Evolutionary conservation across 345 rosid species (phyloP).

Genomic region (Salix purpurea): DNA sequence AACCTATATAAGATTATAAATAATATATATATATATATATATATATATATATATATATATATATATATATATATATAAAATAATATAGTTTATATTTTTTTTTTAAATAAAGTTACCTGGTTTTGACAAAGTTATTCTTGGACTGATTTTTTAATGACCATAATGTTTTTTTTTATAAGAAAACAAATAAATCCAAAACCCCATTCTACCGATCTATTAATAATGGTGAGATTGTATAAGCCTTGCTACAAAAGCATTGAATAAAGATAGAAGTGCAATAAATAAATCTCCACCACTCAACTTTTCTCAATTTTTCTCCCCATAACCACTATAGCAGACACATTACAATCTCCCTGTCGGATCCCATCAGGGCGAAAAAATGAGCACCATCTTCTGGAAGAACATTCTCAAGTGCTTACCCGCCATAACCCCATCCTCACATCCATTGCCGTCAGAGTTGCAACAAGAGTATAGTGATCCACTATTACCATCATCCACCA

Average conservation of each 20-base stretch:
- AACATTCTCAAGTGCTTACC: slow-evolving; percentile 52
- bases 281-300: slow-evolving; percentile 5
- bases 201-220: too few species aligned
- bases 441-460: slow-evolving; percentile 22
- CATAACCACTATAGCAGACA: neutral
- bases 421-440: slow-evolving; percentile 18
- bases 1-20: too few species aligned
- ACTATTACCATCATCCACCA: neutral
- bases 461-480: slow-evolving; percentile 16
- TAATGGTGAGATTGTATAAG: neutral
- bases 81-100: too few species aligned
- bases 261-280: neutral
- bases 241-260: neutral
- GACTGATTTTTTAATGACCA: too few species aligned
- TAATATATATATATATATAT: too few species aligned
- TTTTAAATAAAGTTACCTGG: too few species aligned
- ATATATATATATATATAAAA: too few species aligned
- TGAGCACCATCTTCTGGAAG: slow-evolving; percentile 62
- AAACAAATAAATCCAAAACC: too few species aligned
- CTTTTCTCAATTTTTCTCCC: neutral
- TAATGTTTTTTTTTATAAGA: too few species aligned
- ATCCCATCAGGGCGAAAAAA: slow-evolving; percentile 19
- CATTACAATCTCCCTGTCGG: neutral
- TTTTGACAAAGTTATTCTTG: too few species aligned
- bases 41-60: too few species aligned